phyloP scores from a whole-genome alignment of 768 basidiomycete species.

The Xerocomellus chrysenteron region DNA sequence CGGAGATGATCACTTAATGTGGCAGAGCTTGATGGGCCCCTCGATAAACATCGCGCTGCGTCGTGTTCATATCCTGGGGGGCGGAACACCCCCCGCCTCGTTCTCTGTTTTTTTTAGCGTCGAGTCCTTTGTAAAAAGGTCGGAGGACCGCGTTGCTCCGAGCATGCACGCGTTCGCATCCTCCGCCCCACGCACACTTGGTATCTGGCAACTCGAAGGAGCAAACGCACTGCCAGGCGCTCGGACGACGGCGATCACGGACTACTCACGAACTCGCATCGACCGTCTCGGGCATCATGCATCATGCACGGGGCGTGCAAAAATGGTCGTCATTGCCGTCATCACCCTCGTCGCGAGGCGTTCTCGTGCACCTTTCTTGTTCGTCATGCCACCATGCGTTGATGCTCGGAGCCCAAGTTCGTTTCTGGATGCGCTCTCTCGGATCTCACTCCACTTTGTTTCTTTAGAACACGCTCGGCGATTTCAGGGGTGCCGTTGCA shows the following conservation, averaged over 20 bases:
- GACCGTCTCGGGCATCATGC: neutral
- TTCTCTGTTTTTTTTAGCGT: no score
- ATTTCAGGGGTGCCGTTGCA: neutral
- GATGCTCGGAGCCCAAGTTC: neutral
- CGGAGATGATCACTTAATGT: conserved; percentile 20
- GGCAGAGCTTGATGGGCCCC: conserved; percentile 6
- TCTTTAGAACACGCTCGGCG: neutral
- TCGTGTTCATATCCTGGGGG: neutral
- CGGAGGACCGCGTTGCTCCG: conserved; percentile 14
- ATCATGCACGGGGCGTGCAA: neutral
- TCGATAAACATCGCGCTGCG: neutral
- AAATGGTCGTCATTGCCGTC: neutral
- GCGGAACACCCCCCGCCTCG: neutral
- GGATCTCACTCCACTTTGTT: neutral
- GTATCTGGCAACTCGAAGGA: neutral
- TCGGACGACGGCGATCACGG: neutral
- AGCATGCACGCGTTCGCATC: neutral
- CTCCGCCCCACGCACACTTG: neutral
- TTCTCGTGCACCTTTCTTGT: neutral
- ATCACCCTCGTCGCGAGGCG: neutral
- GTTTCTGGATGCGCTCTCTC: neutral
- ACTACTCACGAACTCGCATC: neutral
- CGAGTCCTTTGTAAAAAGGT: neutral
- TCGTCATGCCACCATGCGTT: neutral
- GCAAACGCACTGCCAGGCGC: no score